Percentiles rank a stretch among this genome's conserved stretches.
These are phyloP conservation scores for Tuber aestivum DNA, from an alignment of 495 filamentous ascomycete genomes.

Conservation along the genomic window DNA sequence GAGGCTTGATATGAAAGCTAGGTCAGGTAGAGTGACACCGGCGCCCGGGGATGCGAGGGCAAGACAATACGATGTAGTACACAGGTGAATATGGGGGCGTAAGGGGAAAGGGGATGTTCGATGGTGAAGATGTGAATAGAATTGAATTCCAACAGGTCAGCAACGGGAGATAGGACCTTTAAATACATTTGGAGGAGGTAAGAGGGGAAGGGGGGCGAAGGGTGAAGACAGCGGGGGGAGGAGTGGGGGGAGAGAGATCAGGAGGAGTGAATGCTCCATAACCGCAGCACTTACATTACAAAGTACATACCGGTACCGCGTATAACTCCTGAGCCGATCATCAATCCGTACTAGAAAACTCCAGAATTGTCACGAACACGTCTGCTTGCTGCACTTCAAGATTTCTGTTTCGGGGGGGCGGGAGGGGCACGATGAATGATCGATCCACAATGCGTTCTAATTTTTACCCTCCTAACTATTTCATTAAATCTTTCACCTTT, in stretches of 20 bases:
- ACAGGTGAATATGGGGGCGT: background rate
- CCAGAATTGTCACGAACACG: slow-evolving; percentile 25
- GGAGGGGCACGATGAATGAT: slow-evolving; percentile 13
- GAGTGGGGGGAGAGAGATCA: background rate
- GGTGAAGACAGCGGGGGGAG: background rate
- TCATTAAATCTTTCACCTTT: background rate
- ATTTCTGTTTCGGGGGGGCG: slow-evolving; percentile 4
- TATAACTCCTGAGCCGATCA: slow-evolving; percentile 18
- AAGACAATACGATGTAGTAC: background rate
- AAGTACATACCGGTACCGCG: background rate
- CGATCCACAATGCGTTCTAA: slow-evolving; percentile 17
- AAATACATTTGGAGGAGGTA: slow-evolving; percentile 14
- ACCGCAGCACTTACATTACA: slow-evolving; percentile 3
- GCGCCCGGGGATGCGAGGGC: background rate
- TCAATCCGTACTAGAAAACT: slow-evolving; percentile 18
- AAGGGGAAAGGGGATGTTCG: background rate
- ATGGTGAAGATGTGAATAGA: background rate
- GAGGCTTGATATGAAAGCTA: background rate
- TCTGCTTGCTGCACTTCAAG: slow-evolving; percentile 22
- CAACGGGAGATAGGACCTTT: slow-evolving; percentile 20
- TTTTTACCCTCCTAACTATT: background rate
- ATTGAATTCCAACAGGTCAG: slow-evolving; percentile 7
- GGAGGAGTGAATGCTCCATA: background rate
- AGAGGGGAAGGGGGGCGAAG: background rate
- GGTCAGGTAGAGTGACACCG: background rate